These are phyloP conservation scores for Nepenthes gracilis DNA, from an alignment of 148 eudicot species.

Conservation along the genomic window DNA sequence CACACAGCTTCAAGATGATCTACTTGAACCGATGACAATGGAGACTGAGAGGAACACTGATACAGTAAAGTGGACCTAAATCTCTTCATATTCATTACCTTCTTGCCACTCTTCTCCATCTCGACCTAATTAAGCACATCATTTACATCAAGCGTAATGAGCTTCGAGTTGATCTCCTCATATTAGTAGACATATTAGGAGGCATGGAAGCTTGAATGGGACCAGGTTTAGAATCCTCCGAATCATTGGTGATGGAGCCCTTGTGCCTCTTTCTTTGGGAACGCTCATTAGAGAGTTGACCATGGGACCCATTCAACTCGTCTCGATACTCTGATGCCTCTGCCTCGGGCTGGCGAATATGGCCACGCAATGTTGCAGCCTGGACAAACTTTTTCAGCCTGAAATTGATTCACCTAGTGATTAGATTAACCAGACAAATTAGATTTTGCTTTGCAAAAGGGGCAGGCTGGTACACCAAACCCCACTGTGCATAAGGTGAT, in stretches of 20 bases:
- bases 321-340: slow-evolving; percentile 42
- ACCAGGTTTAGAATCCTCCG: slow-evolving; percentile 10
- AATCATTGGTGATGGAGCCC: slow-evolving; percentile 7
- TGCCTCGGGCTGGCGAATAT: slow-evolving; percentile 31
- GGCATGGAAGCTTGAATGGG: slow-evolving; percentile 13
- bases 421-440: background rate
- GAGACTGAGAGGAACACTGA: too few species aligned
- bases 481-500: too few species aligned
- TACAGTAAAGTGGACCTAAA: too few species aligned
- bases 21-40: too few species aligned
- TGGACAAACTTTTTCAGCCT: slow-evolving; percentile 73
- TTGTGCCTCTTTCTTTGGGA: slow-evolving; percentile 15
- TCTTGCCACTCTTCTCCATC: too few species aligned
- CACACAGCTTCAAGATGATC: too few species aligned
- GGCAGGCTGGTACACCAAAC: background rate
- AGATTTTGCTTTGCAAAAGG: background rate
- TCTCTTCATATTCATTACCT: too few species aligned
- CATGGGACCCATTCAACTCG: slow-evolving; percentile 16
- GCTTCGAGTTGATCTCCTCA: slow-evolving; percentile 24
- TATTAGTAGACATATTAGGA: background rate
- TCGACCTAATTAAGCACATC: too few species aligned
- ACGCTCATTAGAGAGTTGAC: slow-evolving; percentile 15
- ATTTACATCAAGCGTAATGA: background rate
- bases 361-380: slow-evolving; percentile 67
- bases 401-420: slow-evolving; percentile 8